Base-by-base conservation (phyloP, 257 asterid genomes). In the Coffea canephora region DNA sequence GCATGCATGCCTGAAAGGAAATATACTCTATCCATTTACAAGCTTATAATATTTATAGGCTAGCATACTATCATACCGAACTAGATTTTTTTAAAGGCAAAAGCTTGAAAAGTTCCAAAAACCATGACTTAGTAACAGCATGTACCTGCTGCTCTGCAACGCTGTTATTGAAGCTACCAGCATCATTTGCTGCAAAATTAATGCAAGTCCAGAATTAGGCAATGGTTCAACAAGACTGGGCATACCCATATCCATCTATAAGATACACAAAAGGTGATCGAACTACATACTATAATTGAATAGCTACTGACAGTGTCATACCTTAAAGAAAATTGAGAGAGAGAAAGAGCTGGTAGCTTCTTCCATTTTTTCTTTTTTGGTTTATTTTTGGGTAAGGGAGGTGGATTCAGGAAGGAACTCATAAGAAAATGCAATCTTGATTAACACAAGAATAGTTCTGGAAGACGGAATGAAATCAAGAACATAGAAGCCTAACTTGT, bases 161-260 rank as follows among this genome's bases (percentile, higher is more conserved):
- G 75, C 97, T 96, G 89, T 96, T 94, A 91, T 92, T 96, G 90
- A 96, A 96, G 90, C 99, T 80, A 78, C 98, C 98, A 61, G 93
- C 95, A 86, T 94, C 98, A 79, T 94, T 94, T 71, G 87, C 99
- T 96, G 97, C 77, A 84, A 90, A 81, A 83, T 41, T 76, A 83
- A 82, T 69, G 75, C 77, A 83, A 83, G 31, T 76, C 57, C 45
- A 78, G 55, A 75, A 14, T 67, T 59, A 74, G 27, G 52, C 12
- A 27, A 48, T 54, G 36, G 23, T 62, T 81, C 41, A 15, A 25
- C 45, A 54, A 34, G 46, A 66, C 70, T 50, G 21, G 12, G 27
- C 25, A 12, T 3, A 14, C 4, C 66, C 75, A 74, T 36, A 12
- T 11, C n/a, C 41, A 39, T 11, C 34, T 0, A 57, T 75, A 18